These are phyloP conservation scores for Simmondsia chinensis DNA, from an alignment of 148 eudicot genomes.

Conservation along the genomic window DNA sequence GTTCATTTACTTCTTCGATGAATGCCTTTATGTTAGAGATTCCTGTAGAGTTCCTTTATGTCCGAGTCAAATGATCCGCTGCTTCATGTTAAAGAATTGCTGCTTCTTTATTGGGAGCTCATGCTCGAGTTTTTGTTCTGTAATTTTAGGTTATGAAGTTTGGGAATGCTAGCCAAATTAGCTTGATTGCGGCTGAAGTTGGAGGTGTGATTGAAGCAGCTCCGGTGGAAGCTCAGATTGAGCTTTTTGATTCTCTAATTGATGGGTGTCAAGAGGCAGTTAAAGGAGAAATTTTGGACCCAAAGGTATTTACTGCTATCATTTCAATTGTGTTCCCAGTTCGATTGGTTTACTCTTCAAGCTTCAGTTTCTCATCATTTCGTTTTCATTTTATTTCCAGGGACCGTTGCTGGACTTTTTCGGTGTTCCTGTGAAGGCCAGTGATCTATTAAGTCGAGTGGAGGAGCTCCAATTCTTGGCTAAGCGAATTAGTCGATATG, in stretches of 20 bases:
- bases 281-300: slow-evolving; percentile 49
- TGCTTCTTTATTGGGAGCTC: background rate
- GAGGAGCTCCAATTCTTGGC: slow-evolving; percentile 87
- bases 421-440: slow-evolving; percentile 96
- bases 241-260: slow-evolving; percentile 77
- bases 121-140: background rate
- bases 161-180: slow-evolving; percentile 82
- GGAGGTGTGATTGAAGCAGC: slow-evolving; percentile 91
- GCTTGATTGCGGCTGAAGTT: slow-evolving; percentile 73
- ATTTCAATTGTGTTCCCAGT: too few species aligned
- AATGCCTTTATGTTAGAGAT: too few species aligned
- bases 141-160: slow-evolving; percentile 79
- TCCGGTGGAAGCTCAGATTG: slow-evolving; percentile 82
- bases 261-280: slow-evolving; percentile 94
- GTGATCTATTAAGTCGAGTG: slow-evolving; percentile 74
- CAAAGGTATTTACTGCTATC: slow-evolving; percentile 42
- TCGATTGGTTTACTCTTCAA: too few species aligned
- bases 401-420: slow-evolving; percentile 92
- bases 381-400: slow-evolving; percentile 22
- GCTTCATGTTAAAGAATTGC: too few species aligned
- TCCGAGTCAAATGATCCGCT: too few species aligned
- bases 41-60: too few species aligned
- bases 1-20: too few species aligned
- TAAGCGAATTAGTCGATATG: slow-evolving; percentile 69
- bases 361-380: slow-evolving; percentile 8